Evolutionary conservation across 2,329 filamentous ascomycete genomes (phyloP), one percentile per base, ranked within the genome.

Genomic region (Zymoseptoria crescenta): DNA sequence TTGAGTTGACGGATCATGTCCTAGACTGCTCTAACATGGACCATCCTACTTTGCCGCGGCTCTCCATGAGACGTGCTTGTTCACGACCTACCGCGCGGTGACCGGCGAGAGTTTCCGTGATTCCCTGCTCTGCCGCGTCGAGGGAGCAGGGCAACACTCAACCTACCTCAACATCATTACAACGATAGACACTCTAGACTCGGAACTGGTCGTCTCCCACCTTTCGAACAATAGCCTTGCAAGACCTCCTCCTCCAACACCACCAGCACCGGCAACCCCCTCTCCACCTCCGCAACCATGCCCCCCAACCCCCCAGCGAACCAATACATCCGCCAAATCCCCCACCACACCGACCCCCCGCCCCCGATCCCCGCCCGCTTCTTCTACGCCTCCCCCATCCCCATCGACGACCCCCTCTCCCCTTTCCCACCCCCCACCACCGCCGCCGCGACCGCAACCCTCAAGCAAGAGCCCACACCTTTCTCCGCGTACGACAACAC

Each of bases 261-360:
- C 9, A 13, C 8, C 9, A 8, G 30, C 4, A 35, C 8, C 30
- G 7, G 28, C 9, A 35, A 24, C 2, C 24, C 4, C 24, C 24
- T 13, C 8, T 7, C 30, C 30, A n/a, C n/a, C n/a, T 3, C 13
- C 3, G 13, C 8, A 8, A 35, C 13, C 16, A 45, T 45, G 35
- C 3, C 35, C 7, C 10, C 35, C 16, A 16, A 7, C 54, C 24
- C 35, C 30, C 56, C 62, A 30, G 69, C 75, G 41, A 77, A 76
- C 62, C 73, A 74, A 61, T 79, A 78, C 67, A 75, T 77, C 53
- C 73, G 77, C 54, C 73, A 78, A 62, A 70, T 78, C 24, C 69
- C 78, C 27, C 76, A 78, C 62, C 66, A 70, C 29, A 60, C 65
- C 54, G 69, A 73, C 35, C 61, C 70, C 13, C 73, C 73, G 29